These are phyloP conservation scores for Jaminaea rosea DNA, from an alignment of 1,284 basidiomycete species.

Conservation along the genomic window DNA sequence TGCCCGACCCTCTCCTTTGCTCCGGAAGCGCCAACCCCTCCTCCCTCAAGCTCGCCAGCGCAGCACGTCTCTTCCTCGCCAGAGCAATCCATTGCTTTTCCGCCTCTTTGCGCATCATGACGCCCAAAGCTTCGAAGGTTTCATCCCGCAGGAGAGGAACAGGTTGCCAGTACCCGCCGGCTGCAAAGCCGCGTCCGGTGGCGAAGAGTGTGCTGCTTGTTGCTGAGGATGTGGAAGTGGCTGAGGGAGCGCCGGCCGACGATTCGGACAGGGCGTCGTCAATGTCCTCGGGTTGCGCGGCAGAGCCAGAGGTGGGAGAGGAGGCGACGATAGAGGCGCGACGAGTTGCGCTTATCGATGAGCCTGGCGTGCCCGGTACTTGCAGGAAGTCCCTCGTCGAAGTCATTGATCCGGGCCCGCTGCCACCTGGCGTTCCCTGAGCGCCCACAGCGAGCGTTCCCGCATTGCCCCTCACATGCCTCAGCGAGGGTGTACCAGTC, in stretches of 20 bases:
- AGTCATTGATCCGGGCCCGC: background rate
- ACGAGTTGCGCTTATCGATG: slow-evolving; percentile 5
- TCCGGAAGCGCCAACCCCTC: no score
- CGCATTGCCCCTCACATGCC: slow-evolving; percentile 19
- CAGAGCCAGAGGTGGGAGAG: background rate
- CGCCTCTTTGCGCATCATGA: slow-evolving; percentile 9
- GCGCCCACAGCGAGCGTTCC: no score
- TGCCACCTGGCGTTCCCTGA: no score
- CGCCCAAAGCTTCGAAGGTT: slow-evolving; percentile 20
- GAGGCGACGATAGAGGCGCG: background rate
- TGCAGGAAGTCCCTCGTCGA: background rate
- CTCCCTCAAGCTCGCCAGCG: no score
- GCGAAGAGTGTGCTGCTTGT: slow-evolving; percentile 17
- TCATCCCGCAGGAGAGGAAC: slow-evolving; percentile 31
- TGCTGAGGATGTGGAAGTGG: slow-evolving; percentile 2
- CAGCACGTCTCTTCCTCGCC: no score
- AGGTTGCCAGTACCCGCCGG: slow-evolving; percentile 30
- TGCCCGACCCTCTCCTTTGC: no score
- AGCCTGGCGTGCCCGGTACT: slow-evolving; percentile 5
- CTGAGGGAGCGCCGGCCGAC: background rate
- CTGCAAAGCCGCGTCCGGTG: slow-evolving; percentile 27
- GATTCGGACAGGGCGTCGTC: background rate
- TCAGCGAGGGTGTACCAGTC: slow-evolving; percentile 27
- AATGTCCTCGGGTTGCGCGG: background rate
- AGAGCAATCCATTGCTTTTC: no score